Evolutionary conservation across 2,329 filamentous ascomycete species (phyloP).

Genomic region (Hirsutella minnesotensis): DNA sequence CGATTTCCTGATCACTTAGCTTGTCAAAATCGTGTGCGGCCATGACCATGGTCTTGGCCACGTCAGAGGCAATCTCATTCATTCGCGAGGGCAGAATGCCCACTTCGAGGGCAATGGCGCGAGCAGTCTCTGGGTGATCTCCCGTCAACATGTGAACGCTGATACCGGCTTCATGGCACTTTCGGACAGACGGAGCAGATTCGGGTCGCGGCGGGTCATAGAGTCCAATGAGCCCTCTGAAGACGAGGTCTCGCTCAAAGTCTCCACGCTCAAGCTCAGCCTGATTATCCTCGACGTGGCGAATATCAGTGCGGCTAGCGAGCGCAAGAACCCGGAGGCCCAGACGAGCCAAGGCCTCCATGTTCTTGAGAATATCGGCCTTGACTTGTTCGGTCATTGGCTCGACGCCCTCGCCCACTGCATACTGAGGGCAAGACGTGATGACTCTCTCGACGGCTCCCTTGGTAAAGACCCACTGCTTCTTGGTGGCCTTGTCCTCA

Average conservation of each 20-base stretch:
- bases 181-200: conserved; percentile 44
- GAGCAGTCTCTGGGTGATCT: conserved; percentile 53
- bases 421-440: conserved; percentile 44
- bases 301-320: conserved; percentile 38
- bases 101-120: conserved; percentile 51
- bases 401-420: conserved; percentile 28
- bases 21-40: conserved; percentile 55
- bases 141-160: conserved; percentile 61
- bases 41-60: conserved; percentile 52
- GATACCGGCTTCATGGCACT: conserved; percentile 50
- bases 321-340: conserved; percentile 60
- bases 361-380: conserved; percentile 49
- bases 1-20: conserved; percentile 52
- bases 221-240: conserved; percentile 59
- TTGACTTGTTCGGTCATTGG: conserved; percentile 41
- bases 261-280: conserved; percentile 36
- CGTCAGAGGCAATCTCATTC: conserved; percentile 37
- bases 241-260: conserved; percentile 50
- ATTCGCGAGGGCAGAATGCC: conserved; percentile 46
- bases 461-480: conserved; percentile 46
- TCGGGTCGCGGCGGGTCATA: conserved; percentile 62
- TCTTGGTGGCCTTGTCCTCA: conserved; percentile 23
- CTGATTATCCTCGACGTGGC: conserved; percentile 19
- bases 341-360: conserved; percentile 54
- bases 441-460: conserved; percentile 61